Conservation (phyloP, 75 land plant species). For the Pinus taeda region DNA sequence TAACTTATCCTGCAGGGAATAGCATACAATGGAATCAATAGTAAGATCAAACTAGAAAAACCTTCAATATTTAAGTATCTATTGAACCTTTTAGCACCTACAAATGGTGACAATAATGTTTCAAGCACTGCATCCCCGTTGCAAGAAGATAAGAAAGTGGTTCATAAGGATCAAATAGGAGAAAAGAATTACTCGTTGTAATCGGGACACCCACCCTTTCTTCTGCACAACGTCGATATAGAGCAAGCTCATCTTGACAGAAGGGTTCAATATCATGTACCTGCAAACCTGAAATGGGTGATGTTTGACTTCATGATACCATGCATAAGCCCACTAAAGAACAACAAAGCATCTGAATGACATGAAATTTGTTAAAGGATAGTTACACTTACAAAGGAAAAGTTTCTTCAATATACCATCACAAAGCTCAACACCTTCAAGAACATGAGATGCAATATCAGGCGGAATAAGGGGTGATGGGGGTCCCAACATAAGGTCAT, state of each 20-base stretch:
- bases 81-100: background rate
- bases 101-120: background rate
- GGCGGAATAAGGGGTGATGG: slow-evolving; percentile 82
- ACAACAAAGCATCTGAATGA: background rate
- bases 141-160: background rate
- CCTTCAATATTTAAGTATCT: background rate
- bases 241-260: slow-evolving; percentile 81
- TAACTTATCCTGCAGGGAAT: slow-evolving; percentile 51
- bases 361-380: background rate
- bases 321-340: background rate
- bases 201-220: slow-evolving; percentile 42
- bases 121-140: background rate
- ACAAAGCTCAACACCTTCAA: slow-evolving; percentile 73
- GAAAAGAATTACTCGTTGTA: background rate
- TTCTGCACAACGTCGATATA: slow-evolving; percentile 73
- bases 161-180: background rate
- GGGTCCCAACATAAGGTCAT: slow-evolving; percentile 84
- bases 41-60: background rate
- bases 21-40: background rate
- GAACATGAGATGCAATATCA: slow-evolving; percentile 85
- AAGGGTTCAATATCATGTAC: slow-evolving; percentile 84
- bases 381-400: slow-evolving; percentile 54
- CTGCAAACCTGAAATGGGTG: slow-evolving; percentile 54
- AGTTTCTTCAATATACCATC: slow-evolving; percentile 65
- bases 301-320: background rate